phyloP scores from a whole-genome alignment of 805 yeast genomes.

The Candida silvicultrix region DNA sequence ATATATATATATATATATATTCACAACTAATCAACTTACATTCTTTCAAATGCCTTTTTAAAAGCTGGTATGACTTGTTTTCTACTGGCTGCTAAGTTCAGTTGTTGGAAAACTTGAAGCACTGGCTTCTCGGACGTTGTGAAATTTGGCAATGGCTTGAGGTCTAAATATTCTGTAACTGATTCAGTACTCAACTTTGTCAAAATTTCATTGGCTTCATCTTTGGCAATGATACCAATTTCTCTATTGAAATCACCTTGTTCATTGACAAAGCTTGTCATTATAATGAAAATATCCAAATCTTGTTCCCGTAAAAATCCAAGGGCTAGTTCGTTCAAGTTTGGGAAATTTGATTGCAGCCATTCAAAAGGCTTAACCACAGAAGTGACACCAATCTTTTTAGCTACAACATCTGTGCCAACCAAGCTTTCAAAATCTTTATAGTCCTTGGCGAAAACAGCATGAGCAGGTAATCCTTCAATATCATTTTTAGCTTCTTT shows the following conservation, averaged over 20 bases:
- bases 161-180: constrained; percentile 8
- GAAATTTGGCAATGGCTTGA: not conserved
- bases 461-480: constrained; percentile 49
- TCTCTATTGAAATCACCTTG: constrained; percentile 35
- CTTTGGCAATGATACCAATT: constrained; percentile 25
- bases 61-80: constrained; percentile 77
- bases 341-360: constrained; percentile 16
- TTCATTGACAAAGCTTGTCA: constrained; percentile 38
- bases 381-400: constrained; percentile 69
- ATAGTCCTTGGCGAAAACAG: constrained; percentile 77
- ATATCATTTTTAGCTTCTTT: constrained; percentile 55
- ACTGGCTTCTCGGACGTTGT: not conserved
- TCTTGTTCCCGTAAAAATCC: constrained; percentile 23
- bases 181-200: constrained; percentile 10
- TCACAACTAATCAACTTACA: not conserved
- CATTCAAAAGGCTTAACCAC: constrained; percentile 53
- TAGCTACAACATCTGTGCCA: constrained; percentile 22
- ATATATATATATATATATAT: no score
- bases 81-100: constrained; percentile 61
- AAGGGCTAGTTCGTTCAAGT: constrained; percentile 8
- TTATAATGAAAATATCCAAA: constrained; percentile 38
- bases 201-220: constrained; percentile 9
- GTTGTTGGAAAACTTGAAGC: constrained; percentile 34
- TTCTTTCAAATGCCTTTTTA: constrained; percentile 19
- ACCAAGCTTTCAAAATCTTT: constrained; percentile 51